phyloP scores from a whole-genome alignment of 2,329 filamentous ascomycete genomes.

The Aureobasidium musti region DNA sequence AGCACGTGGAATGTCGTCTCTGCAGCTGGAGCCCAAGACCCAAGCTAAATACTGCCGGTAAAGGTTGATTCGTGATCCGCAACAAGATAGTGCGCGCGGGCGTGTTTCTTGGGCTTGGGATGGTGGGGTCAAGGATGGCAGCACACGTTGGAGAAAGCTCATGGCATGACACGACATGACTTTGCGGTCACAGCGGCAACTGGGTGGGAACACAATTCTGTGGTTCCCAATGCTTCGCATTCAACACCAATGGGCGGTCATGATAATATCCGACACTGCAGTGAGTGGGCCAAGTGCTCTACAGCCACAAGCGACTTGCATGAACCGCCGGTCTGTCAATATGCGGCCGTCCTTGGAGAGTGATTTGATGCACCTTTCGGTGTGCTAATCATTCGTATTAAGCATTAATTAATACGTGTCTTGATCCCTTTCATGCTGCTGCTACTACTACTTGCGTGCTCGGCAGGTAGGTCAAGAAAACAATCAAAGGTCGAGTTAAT shows the following conservation, averaged over 20 bases:
- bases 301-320: slow-evolving; percentile 14
- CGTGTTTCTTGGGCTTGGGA: background rate
- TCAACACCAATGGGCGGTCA: slow-evolving; percentile 3
- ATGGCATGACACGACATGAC: slow-evolving; percentile 13
- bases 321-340: slow-evolving; percentile 9
- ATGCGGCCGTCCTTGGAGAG: slow-evolving; percentile 21
- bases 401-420: background rate
- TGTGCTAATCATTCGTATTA: background rate
- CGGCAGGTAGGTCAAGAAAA: background rate
- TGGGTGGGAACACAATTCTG: background rate
- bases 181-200: background rate
- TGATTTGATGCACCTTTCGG: background rate
- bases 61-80: slow-evolving; percentile 25
- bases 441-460: background rate
- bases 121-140: slow-evolving; percentile 23
- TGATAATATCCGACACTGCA: background rate
- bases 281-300: background rate
- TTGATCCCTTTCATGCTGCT: too few species aligned
- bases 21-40: slow-evolving; percentile 20
- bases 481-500: background rate
- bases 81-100: slow-evolving; percentile 18
- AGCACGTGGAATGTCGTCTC: slow-evolving; percentile 28
- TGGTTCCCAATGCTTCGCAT: background rate
- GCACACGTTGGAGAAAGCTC: slow-evolving; percentile 1
- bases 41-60: slow-evolving; percentile 25